phyloP scores from a whole-genome alignment of 176 grass and related monocot species.

The Triticum timopheevii region DNA sequence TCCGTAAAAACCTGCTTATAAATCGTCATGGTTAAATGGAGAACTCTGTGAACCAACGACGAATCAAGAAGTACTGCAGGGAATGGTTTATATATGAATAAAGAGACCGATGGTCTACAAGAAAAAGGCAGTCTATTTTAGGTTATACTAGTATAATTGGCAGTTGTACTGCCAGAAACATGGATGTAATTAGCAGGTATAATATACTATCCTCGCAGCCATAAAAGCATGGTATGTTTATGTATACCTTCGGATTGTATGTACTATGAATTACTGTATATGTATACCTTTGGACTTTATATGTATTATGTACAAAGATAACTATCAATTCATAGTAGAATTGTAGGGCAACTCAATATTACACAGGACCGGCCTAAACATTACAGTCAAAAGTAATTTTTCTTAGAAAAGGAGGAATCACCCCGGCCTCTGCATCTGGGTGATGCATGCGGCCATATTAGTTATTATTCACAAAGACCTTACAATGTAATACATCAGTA shows the following conservation, averaged over 20 bases:
- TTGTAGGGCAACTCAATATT: not conserved
- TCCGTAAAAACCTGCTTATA: not conserved
- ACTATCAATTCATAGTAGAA: not conserved
- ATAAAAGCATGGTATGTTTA: not conserved
- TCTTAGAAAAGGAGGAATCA: too few relatives aligned
- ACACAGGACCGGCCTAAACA: not conserved
- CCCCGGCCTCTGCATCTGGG: too few relatives aligned
- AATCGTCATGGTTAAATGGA: conserved; percentile 3
- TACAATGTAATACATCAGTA: too few relatives aligned
- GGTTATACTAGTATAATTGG: not conserved
- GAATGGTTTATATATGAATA: not conserved
- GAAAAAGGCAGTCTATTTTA: not conserved
- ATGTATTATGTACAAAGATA: not conserved
- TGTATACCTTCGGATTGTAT: not conserved
- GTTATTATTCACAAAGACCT: too few relatives aligned
- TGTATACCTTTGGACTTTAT: too few relatives aligned
- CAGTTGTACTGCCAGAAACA: not conserved
- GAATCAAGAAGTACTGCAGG: not conserved
- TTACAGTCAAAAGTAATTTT: not conserved
- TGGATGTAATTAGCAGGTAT: not conserved
- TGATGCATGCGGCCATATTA: too few relatives aligned
- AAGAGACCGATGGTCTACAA: not conserved
- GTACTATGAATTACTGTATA: not conserved
- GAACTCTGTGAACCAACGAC: not conserved
- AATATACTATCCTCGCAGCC: not conserved